phyloP scores from a whole-genome alignment of 495 filamentous ascomycete genomes.

The Rhypophila decipiens region DNA sequence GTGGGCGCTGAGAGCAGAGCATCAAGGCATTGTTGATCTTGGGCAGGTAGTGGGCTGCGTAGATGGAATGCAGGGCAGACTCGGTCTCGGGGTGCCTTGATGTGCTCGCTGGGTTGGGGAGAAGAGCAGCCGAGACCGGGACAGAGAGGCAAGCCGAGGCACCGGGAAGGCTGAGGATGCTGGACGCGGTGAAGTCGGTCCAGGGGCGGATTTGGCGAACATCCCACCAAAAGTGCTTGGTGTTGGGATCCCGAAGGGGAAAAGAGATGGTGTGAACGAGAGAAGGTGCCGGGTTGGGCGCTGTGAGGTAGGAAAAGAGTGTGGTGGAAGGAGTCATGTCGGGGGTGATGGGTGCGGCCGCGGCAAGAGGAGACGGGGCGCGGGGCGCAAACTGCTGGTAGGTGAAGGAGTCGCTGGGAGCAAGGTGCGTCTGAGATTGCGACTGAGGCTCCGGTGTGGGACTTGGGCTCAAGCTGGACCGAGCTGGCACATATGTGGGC shows the following conservation, averaged over 20 bases:
- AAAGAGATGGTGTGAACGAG: slow-evolving; percentile 77
- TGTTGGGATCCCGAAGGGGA: slow-evolving; percentile 58
- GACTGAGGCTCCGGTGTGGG: slow-evolving; percentile 22
- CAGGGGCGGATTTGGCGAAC: slow-evolving; percentile 79
- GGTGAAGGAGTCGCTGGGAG: slow-evolving; percentile 37
- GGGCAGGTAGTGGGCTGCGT: slow-evolving; percentile 62
- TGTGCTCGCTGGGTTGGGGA: slow-evolving; percentile 52
- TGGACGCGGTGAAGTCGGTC: slow-evolving; percentile 65
- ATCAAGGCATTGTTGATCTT: slow-evolving; percentile 73
- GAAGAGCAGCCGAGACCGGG: slow-evolving; percentile 55
- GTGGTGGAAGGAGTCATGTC: slow-evolving; percentile 55
- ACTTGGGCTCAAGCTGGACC: slow-evolving; percentile 23
- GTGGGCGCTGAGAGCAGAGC: slow-evolving; percentile 55
- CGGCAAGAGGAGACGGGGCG: slow-evolving; percentile 44
- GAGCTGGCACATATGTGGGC: slow-evolving; percentile 54
- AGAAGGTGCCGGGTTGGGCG: slow-evolving; percentile 69
- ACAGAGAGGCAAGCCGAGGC: slow-evolving; percentile 69
- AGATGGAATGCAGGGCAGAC: slow-evolving; percentile 59
- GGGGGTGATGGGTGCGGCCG: slow-evolving; percentile 31
- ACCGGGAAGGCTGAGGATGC: slow-evolving; percentile 66
- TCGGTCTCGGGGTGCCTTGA: slow-evolving; percentile 68
- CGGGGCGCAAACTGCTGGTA: slow-evolving; percentile 35
- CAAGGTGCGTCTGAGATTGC: slow-evolving; percentile 25
- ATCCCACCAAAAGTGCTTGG: slow-evolving; percentile 92
- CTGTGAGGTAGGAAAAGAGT: slow-evolving; percentile 70